Conservation (phyloP, 257 asterid species). For the Cruciata laevipes region DNA sequence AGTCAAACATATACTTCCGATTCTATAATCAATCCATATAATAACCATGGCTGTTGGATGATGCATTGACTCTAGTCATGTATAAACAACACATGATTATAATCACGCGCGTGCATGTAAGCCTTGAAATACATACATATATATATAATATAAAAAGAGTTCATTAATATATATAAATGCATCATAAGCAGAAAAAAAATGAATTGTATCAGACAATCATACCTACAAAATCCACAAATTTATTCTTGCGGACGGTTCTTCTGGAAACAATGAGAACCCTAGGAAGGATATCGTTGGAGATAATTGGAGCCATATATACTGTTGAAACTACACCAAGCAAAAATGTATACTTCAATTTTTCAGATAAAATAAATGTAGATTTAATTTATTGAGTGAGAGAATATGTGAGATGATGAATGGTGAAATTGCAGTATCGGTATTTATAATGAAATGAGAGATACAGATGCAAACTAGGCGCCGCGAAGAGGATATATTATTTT, state of each 20-base stretch:
- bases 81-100: too few relatives aligned
- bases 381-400: background rate
- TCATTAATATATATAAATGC: too few relatives aligned
- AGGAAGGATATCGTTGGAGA: conserved; percentile 53
- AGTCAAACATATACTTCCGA: too few relatives aligned
- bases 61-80: background rate
- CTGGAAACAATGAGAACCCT: conserved; percentile 69
- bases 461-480: conserved; percentile 21
- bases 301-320: conserved; percentile 42
- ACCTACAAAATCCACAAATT: conserved; percentile 78
- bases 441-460: background rate
- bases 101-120: too few relatives aligned
- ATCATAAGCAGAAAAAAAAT: too few relatives aligned
- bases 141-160: too few relatives aligned
- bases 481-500: background rate
- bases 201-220: background rate
- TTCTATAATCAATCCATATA: too few relatives aligned
- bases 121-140: too few relatives aligned
- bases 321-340: background rate
- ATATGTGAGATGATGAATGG: background rate
- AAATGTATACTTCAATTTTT: background rate
- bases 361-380: background rate
- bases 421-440: background rate
- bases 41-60: background rate
- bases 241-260: conserved; percentile 66